Evolutionary conservation across 306 rosid genomes (phyloP).

Genomic region (Mimosa pudica): DNA sequence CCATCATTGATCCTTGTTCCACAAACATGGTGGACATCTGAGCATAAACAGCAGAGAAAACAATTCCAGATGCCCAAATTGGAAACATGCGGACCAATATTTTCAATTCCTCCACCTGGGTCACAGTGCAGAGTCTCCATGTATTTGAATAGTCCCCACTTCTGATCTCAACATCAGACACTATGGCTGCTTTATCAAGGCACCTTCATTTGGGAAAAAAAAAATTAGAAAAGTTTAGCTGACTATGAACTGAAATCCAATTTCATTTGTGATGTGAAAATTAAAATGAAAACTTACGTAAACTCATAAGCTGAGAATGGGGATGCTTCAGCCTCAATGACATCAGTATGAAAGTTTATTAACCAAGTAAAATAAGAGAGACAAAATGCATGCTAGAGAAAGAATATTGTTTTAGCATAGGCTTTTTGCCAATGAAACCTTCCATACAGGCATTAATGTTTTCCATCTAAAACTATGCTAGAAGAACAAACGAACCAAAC

Average conservation of each 20-base stretch:
- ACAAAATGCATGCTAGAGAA: not conserved
- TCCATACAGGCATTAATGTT: conserved; percentile 16
- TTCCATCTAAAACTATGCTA: not conserved
- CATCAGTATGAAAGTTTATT: conserved; percentile 17
- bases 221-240: conserved; percentile 4
- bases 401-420: conserved; percentile 6
- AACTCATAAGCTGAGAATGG: conserved; percentile 3
- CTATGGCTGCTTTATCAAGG: conserved; percentile 86
- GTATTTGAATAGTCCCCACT: conserved; percentile 63
- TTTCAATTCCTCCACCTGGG: conserved; percentile 95
- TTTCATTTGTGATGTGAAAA: not conserved
- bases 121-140: conserved; percentile 92
- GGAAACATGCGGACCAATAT: conserved; percentile 95
- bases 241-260: not conserved
- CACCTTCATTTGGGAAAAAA: conserved; percentile 54
- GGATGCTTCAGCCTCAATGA: not conserved
- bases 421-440: conserved; percentile 4
- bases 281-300: not conserved
- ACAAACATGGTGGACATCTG: conserved; percentile 97
- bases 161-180: conserved; percentile 59
- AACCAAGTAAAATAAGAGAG: not conserved
- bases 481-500: conserved; percentile 10
- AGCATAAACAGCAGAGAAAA: conserved; percentile 88
- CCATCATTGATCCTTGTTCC: conserved; percentile 89
- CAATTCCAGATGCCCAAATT: conserved; percentile 88